Conservation (phyloP, 2,329 filamentous ascomycete species). For the Ophiocordyceps camponoti-leonardi region DNA sequence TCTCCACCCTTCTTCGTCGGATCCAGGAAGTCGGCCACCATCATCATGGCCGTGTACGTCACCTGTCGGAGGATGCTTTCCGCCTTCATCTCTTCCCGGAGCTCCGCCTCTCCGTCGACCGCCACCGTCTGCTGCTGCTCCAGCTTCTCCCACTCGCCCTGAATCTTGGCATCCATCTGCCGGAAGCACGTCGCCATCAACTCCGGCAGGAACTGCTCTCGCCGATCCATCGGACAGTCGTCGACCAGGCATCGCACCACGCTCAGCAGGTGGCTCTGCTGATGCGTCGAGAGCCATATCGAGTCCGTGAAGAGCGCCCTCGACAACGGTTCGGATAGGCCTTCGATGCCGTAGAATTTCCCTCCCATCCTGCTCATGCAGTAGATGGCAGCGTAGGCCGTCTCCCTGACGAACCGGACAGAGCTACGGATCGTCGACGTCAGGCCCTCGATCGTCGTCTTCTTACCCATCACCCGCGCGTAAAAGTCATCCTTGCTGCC, state of each 20-base stretch:
- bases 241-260: slow-evolving; percentile 79
- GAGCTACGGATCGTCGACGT: slow-evolving; percentile 84
- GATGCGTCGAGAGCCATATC: slow-evolving; percentile 71
- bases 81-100: slow-evolving; percentile 94
- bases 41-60: slow-evolving; percentile 80
- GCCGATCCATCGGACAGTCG: slow-evolving; percentile 67
- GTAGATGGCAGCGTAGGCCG: slow-evolving; percentile 85
- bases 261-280: slow-evolving; percentile 84
- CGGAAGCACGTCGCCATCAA: slow-evolving; percentile 68
- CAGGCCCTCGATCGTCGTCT: slow-evolving; percentile 77
- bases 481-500: slow-evolving; percentile 97
- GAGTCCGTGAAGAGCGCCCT: slow-evolving; percentile 73
- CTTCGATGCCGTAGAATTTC: slow-evolving; percentile 78
- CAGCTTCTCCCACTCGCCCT: slow-evolving; percentile 69
- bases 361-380: slow-evolving; percentile 78
- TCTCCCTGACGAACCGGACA: slow-evolving; percentile 77
- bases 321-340: slow-evolving; percentile 68
- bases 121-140: slow-evolving; percentile 42
- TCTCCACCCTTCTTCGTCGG: slow-evolving; percentile 34
- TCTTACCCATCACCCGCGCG: slow-evolving; percentile 75
- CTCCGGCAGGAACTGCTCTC: slow-evolving; percentile 67
- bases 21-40: slow-evolving; percentile 80
- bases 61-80: slow-evolving; percentile 89
- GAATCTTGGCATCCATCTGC: slow-evolving; percentile 78
- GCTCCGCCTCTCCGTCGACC: slow-evolving; percentile 52